phyloP scores from a whole-genome alignment of 31 red algal species.

The Endocladia muricata region DNA sequence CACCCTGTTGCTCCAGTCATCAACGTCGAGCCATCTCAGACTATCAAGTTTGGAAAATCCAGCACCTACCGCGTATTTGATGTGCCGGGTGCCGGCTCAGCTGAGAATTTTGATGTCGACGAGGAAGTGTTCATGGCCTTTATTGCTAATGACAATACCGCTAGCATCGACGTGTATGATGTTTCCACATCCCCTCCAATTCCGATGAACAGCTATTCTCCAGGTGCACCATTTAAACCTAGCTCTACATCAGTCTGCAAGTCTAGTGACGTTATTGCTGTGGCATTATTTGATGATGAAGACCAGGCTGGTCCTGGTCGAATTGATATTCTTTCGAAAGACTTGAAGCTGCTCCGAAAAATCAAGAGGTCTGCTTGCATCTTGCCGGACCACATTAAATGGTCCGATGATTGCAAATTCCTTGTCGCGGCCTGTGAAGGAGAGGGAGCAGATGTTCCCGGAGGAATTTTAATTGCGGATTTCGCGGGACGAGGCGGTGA shows the following conservation, averaged over 20 bases:
- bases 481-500: neutral
- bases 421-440: conserved; percentile 69
- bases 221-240: conserved; percentile 12
- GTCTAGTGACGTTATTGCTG: conserved; percentile 20
- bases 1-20: conserved; percentile 50
- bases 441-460: conserved; percentile 51
- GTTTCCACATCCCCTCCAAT: conserved; percentile 2
- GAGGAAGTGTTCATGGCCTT: conserved; percentile 16
- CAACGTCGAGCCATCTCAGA: conserved; percentile 17
- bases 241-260: conserved; percentile 42
- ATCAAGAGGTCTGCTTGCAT: conserved; percentile 40
- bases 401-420: conserved; percentile 52
- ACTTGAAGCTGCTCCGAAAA: conserved; percentile 17
- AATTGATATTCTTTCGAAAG: conserved; percentile 49
- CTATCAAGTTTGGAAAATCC: conserved; percentile 26
- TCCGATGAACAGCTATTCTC: conserved; percentile 1
- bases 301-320: conserved; percentile 34
- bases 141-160: conserved; percentile 52
- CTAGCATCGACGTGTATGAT: conserved; percentile 60
- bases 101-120: conserved; percentile 47
- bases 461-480: conserved; percentile 46
- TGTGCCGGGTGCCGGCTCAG: conserved; percentile 25
- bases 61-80: conserved; percentile 24
- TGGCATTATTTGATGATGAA: conserved; percentile 27
- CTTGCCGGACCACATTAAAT: conserved; percentile 48